Evolutionary conservation across 768 basidiomycete species (phyloP), one percentile per base, ranked within the genome.

Genomic region (Collybia mongolica): DNA sequence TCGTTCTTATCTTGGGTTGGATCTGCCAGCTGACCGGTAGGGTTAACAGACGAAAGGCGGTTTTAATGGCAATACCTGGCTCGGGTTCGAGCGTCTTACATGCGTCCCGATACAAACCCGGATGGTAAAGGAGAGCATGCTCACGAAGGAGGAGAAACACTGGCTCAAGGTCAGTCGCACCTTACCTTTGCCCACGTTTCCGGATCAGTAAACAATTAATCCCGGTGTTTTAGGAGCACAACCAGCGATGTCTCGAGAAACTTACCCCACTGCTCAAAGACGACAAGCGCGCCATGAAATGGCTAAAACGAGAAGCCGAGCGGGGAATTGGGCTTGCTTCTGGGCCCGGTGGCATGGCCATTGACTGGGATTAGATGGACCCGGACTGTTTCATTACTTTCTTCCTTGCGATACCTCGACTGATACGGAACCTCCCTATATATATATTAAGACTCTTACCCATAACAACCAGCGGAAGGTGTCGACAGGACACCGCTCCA

Each of bases 61-160:
- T 54, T 87, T 83, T 64, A 86, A 83, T 53, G 87, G 86, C 20
- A 75, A 84, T 58, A 71, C 80, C 22, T 98, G 92, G 92, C 79
- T 93, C 28, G 88, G 87, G 7, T 98, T 96, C 65, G 91, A 94
- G 67, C 86, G 94, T 3, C 73, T 98, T 58, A 96, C 95, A 2
- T 86, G 90, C 70, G 94, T 98, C 8, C 96, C 96, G 3, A 97
- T 98, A 60, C 89, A 94, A 67, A 89, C 90, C 1, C 77, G 81
- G 58, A 88, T 98, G 83, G 86, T 98, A 45, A 88, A 92, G 63
- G 88, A 84, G 42, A 75, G 65, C 44, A 83, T 97, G 80, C 79
- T 98, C 49, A 83, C 87, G n/a, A 90, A 86, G 63, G 86, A 89
- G 52, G 93, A 98, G 72, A 86, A 82, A 54, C 70, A 79, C 47